A percentile compares a stretch with the other conserved stretches of the same genome.
Evolutionary conservation across 1,284 basidiomycete genomes (phyloP).

Genomic region (Meripilus lineatus): DNA sequence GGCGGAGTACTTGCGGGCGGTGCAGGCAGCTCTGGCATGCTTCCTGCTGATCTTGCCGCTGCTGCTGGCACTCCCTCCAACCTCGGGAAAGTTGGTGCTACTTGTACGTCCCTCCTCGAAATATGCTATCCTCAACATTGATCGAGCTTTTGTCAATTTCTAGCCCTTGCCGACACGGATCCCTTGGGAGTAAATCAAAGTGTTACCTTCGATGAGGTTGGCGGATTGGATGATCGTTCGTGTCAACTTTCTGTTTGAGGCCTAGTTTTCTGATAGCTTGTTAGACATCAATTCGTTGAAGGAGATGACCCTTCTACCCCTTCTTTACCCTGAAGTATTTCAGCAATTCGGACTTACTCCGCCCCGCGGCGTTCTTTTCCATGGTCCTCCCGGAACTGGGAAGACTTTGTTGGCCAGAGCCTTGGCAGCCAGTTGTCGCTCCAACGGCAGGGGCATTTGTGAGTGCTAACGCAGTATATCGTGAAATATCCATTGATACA

Average conservation of each 20-base stretch:
- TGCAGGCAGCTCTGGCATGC: conserved; percentile 45
- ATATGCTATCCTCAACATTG: not conserved
- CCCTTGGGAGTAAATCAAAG: conserved; percentile 93
- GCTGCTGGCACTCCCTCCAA: conserved; percentile 73
- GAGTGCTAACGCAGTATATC: conserved; percentile 30
- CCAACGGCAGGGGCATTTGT: conserved; percentile 89
- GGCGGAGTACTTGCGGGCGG: conserved; percentile 53
- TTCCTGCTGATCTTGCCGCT: conserved; percentile 57
- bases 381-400: conserved; percentile 92
- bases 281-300: conserved; percentile 96
- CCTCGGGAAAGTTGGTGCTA: conserved; percentile 76
- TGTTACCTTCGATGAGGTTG: conserved; percentile 96
- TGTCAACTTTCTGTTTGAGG: conserved; percentile 13
- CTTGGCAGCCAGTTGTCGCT: conserved; percentile 89
- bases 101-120: conserved; percentile 45
- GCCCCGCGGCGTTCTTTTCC: conserved; percentile 95
- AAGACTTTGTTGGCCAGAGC: conserved; percentile 94
- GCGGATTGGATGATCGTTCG: conserved; percentile 91
- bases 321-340: conserved; percentile 97
- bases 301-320: conserved; percentile 96
- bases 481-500: conserved; percentile 4
- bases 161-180: conserved; percentile 92
- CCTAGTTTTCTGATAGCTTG: not conserved
- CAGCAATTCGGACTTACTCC: conserved; percentile 94
- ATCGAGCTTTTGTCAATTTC: conserved; percentile 12